Conservation (phyloP, 345 rosid species). For the Populus deltoides region DNA sequence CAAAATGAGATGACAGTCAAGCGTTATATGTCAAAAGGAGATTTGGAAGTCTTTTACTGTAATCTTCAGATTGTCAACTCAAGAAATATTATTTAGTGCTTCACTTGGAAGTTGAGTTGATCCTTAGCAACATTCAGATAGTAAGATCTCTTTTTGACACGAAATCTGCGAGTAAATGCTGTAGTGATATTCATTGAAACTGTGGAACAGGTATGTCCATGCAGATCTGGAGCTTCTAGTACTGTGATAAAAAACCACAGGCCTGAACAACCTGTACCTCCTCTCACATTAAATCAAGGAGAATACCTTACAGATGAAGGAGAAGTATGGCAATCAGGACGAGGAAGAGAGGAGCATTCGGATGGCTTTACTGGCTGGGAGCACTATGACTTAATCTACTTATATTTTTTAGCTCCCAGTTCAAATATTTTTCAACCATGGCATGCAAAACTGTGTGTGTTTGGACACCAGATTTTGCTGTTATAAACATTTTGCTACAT, state of each 20-base stretch:
- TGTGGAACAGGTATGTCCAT: conserved; percentile 76
- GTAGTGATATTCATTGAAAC: conserved; percentile 7
- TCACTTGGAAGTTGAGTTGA: not conserved
- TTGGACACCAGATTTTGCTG: not conserved
- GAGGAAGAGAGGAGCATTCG: conserved; percentile 86
- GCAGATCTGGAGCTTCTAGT: conserved; percentile 99
- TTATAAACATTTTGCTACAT: not conserved
- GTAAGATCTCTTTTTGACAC: not conserved
- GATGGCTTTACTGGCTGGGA: conserved; percentile 88
- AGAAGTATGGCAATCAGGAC: conserved; percentile 93
- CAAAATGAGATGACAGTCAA: conserved; percentile 98
- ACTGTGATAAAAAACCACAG: conserved; percentile 93
- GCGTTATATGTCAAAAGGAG: conserved; percentile 98
- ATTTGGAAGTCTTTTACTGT: conserved; percentile 54
- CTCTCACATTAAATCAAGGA: conserved; percentile 93
- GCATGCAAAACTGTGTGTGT: not conserved
- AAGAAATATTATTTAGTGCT: not conserved
- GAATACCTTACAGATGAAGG: conserved; percentile 56
- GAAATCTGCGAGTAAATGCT: not conserved
- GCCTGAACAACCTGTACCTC: conserved; percentile 84
- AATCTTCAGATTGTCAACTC: not conserved
- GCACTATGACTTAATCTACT: conserved; percentile 24
- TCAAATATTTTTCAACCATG: not conserved
- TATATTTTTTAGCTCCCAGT: not conserved
- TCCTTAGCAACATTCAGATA: not conserved